phyloP scores from a whole-genome alignment of 257 asterid genomes.

The Asclepias syriaca region DNA sequence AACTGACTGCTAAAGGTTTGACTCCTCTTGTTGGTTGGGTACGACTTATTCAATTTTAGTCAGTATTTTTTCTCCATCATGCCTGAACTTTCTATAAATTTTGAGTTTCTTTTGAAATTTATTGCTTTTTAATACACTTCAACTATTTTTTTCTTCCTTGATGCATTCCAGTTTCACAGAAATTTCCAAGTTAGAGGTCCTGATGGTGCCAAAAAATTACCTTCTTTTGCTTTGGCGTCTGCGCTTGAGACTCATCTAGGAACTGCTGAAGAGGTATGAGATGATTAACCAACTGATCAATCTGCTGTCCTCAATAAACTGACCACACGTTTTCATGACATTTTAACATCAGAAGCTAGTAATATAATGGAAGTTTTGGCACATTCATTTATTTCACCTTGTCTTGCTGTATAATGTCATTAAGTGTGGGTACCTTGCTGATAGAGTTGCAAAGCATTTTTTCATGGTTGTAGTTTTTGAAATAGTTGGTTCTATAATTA shows the following conservation, averaged over 20 bases:
- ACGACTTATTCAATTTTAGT: slow-evolving; percentile 18
- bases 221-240: slow-evolving; percentile 59
- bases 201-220: slow-evolving; percentile 46
- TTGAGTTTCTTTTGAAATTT: not conserved
- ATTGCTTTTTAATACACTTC: slow-evolving; percentile 9
- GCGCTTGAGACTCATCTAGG: slow-evolving; percentile 80
- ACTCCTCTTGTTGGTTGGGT: slow-evolving; percentile 81
- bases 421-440: slow-evolving; percentile 1
- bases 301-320: not conserved
- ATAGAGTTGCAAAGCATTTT: not conserved
- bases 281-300: not conserved
- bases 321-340: not conserved
- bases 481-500: not conserved
- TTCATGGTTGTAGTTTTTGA: not conserved
- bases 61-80: not conserved
- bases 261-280: slow-evolving; percentile 72
- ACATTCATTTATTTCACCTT: not conserved
- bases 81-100: not conserved
- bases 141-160: slow-evolving; percentile 8
- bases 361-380: not conserved
- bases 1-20: slow-evolving; percentile 57
- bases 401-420: not conserved
- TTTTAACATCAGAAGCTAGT: not conserved
- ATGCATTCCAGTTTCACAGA: slow-evolving; percentile 55
- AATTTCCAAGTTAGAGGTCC: slow-evolving; percentile 56